Conservation (phyloP, 78 protist species). For the Goniomonas avonlea region DNA sequence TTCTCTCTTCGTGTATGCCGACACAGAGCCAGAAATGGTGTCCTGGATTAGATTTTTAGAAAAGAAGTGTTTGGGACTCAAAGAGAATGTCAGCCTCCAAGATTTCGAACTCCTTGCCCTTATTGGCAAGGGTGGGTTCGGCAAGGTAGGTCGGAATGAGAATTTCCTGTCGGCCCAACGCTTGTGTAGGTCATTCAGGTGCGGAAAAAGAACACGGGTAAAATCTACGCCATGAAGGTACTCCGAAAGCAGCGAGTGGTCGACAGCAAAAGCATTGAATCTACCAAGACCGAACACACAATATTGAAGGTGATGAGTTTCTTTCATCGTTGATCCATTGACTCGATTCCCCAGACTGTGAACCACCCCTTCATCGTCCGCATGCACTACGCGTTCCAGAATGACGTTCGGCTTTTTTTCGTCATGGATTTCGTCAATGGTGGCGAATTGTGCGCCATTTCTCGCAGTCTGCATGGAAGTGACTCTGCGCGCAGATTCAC, state of each 20-base stretch:
- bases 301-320: too few species aligned
- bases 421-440: slow-evolving; percentile 11
- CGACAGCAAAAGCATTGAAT: neutral
- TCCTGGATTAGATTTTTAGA: too few species aligned
- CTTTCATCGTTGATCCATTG: too few species aligned
- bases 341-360: too few species aligned
- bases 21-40: too few species aligned
- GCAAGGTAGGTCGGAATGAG: too few species aligned
- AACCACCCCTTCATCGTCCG: neutral
- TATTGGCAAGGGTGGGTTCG: neutral
- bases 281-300: too few species aligned
- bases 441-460: neutral
- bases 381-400: slow-evolving; percentile 16
- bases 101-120: neutral
- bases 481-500: too few species aligned
- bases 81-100: too few species aligned
- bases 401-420: neutral
- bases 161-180: neutral
- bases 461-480: too few species aligned
- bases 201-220: neutral
- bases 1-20: too few species aligned
- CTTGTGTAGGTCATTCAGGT: slow-evolving; percentile 4
- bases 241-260: neutral
- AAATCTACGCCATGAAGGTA: neutral
- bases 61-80: too few species aligned